Evolutionary conservation across 2,329 filamentous ascomycete species (phyloP).

Genomic region (Apiospora malaysiana): DNA sequence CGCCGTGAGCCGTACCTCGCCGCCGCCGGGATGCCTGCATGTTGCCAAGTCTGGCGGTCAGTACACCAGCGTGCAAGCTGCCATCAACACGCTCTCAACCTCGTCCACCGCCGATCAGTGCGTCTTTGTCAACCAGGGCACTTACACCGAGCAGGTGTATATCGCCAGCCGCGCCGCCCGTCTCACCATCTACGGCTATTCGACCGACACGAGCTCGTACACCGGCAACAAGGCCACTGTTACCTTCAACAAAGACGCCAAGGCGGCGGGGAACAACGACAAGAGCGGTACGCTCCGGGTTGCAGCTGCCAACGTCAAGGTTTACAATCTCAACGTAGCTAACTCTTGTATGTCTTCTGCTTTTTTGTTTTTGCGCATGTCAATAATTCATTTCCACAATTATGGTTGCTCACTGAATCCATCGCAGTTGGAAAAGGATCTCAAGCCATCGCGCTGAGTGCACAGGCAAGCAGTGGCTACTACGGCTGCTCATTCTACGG

Average conservation of each 20-base stretch:
- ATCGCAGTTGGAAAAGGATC: constrained; percentile 47
- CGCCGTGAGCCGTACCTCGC: constrained; percentile 42
- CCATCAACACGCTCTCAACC: constrained; percentile 63
- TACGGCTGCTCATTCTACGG: constrained; percentile 53
- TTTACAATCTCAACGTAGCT: constrained; percentile 66
- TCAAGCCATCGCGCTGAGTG: constrained; percentile 54
- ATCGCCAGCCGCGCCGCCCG: constrained; percentile 52
- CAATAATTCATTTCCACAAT: no score
- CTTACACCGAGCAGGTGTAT: constrained; percentile 66
- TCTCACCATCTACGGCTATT: constrained; percentile 65
- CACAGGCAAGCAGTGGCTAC: constrained; percentile 51
- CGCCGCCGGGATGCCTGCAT: constrained; percentile 56
- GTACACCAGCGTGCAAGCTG: constrained; percentile 54
- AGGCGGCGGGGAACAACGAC: constrained; percentile 57
- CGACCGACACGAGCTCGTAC: constrained; percentile 57
- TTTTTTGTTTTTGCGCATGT: no score
- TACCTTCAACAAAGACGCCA: constrained; percentile 51
- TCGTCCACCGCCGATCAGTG: constrained; percentile 55
- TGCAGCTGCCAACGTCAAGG: constrained; percentile 55
- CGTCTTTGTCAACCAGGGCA: constrained; percentile 68
- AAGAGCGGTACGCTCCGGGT: constrained; percentile 52
- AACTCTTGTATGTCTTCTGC: constrained; percentile 43
- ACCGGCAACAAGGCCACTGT: constrained; percentile 62
- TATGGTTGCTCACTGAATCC: background rate
- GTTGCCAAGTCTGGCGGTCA: constrained; percentile 49